Base-by-base conservation (phyloP, 2,329 filamentous ascomycete genomes). In the Diaporthe sp. region DNA sequence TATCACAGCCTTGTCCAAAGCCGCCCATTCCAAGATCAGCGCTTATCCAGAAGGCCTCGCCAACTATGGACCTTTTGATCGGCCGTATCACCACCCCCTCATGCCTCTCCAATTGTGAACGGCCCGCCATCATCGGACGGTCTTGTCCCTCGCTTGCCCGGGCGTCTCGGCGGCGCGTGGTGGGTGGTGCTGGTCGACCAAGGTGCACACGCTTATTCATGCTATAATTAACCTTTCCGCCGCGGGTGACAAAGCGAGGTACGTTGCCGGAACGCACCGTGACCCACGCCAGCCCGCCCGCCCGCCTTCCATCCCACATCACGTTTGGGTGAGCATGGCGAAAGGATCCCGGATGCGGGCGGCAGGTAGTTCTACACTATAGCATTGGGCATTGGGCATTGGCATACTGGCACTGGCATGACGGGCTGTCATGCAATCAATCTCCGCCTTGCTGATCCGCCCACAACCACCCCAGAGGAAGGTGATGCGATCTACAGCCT, bases 1-100 rank as follows among this genome's bases (percentile, higher is more conserved):
- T 76, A 74, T 74, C 74, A 76, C 57, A 71, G 75, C 62, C 72
- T 74, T 39, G 57, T 65, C 75, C 71, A 62, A 76, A 74, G 72
- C 72, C 49, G 57, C 75, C 72, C 46, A 74, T 55, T 12, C 62
- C 28, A 25, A 49, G 72, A 74, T 71, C 75, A 74, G 75, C 75
- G 75, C 75, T 67, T 71, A 76, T 39, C 62, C 28, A 58, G 49
- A 65, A 55, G 62, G 72, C 67, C 75, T 76, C 72, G 75, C 72
- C 75, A 71, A 73, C 37, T 71, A 49, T 76, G 57, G 75, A 61
- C 75, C 75, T 49, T 71, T 65, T 55, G 75, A 70, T 76, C 74
- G 74, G 53, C 74, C 53, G 46, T 46, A 62, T 73, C 57, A 51
- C 57, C 42, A 53, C 71, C 46, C 31, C 42, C 42, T 34, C 42